Conservation (phyloP, 2,329 filamentous ascomycete genomes). For the Setomelanomma holmii region DNA sequence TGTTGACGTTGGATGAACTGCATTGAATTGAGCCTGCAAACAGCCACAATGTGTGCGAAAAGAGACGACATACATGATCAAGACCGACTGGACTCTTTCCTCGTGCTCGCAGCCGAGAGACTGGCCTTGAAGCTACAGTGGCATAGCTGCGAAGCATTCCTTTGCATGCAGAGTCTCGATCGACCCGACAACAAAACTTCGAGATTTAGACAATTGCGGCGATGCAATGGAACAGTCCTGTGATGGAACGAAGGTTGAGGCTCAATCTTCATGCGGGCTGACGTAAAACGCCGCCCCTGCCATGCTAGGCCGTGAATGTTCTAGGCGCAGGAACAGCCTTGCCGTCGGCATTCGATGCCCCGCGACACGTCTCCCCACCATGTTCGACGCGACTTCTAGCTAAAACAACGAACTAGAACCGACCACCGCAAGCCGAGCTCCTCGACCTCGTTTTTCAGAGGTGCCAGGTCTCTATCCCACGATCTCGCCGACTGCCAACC, state of each 20-base stretch:
- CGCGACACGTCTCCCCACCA: slow-evolving; percentile 18
- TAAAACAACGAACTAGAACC: too few relatives aligned
- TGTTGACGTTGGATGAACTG: slow-evolving; percentile 60
- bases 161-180: too few relatives aligned
- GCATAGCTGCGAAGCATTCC: slow-evolving; percentile 44
- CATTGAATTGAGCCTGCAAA: slow-evolving; percentile 10
- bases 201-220: neutral
- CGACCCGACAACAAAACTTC: neutral
- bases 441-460: too few relatives aligned
- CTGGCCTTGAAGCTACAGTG: slow-evolving; percentile 37
- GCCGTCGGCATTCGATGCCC: slow-evolving; percentile 10
- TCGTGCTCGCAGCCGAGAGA: slow-evolving; percentile 38
- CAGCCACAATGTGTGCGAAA: neutral
- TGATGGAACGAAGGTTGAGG: slow-evolving; percentile 9
- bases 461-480: too few relatives aligned
- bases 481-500: too few relatives aligned
- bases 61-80: slow-evolving; percentile 32
- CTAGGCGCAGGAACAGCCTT: slow-evolving; percentile 11
- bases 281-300: slow-evolving; percentile 20
- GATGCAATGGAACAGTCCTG: slow-evolving; percentile 6
- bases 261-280: slow-evolving; percentile 23
- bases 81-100: slow-evolving; percentile 43
- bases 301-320: slow-evolving; percentile 12
- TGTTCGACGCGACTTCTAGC: too few relatives aligned
- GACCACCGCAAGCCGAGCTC: too few relatives aligned